phyloP scores from a whole-genome alignment of 2,329 filamentous ascomycete genomes.

The Amesomyces nigricolor region DNA sequence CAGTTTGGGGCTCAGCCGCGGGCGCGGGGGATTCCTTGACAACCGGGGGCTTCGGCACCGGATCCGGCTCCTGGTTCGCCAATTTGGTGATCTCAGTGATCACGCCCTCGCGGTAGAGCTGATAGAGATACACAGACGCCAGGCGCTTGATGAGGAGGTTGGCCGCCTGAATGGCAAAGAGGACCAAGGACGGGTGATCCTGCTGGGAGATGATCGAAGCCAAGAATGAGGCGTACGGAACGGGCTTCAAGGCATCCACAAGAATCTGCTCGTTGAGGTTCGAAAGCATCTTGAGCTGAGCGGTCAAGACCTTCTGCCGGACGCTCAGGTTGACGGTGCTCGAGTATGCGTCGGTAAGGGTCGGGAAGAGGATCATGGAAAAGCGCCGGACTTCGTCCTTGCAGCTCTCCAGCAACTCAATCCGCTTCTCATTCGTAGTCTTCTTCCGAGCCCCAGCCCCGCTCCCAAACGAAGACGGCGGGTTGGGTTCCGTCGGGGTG shows the following conservation, averaged over 20 bases:
- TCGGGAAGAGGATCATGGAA: conserved; percentile 86
- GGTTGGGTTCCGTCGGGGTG: conserved; percentile 36
- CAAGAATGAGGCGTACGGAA: conserved; percentile 92
- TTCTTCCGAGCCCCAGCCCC: conserved; percentile 39
- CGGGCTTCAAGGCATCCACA: conserved; percentile 75
- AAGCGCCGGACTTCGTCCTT: conserved; percentile 85
- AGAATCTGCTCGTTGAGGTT: conserved; percentile 84
- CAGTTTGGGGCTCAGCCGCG: conserved; percentile 13
- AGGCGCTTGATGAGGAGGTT: conserved; percentile 81
- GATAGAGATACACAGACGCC: conserved; percentile 84
- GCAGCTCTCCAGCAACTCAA: conserved; percentile 78
- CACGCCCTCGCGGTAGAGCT: conserved; percentile 95
- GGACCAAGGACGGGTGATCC: conserved; percentile 82
- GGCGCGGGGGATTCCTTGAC: conserved; percentile 26
- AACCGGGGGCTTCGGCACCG: conserved; percentile 29
- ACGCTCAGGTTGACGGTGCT: conserved; percentile 95
- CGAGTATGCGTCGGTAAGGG: conserved; percentile 91
- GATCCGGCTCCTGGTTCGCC: conserved; percentile 46
- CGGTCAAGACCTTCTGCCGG: conserved; percentile 87
- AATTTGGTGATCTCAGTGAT: conserved; percentile 85
- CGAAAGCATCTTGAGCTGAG: conserved; percentile 97
- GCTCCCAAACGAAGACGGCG: conserved; percentile 34
- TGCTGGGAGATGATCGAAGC: conserved; percentile 94
- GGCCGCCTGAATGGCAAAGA: conserved; percentile 80
- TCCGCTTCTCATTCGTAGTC: conserved; percentile 68